Conservation (phyloP, 139 green algal species). For the Micractinium conductrix region DNA sequence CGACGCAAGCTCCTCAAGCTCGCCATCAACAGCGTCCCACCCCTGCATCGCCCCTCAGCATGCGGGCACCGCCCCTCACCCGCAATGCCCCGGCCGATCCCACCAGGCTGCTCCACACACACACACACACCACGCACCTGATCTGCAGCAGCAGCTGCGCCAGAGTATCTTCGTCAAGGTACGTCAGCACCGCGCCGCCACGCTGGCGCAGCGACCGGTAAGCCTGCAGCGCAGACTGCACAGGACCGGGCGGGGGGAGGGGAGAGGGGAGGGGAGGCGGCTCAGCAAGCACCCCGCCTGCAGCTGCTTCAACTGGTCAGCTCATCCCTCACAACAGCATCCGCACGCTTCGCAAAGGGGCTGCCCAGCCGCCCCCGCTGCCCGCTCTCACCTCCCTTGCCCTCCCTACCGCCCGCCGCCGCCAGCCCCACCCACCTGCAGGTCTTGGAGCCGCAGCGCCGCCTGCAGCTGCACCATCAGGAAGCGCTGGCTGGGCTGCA, state of each 20-base stretch:
- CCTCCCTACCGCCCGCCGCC: no score
- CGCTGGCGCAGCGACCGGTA: background rate
- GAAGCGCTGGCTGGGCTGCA: background rate
- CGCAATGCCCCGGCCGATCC: no score
- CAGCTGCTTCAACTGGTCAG: no score
- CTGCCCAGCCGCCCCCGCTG: no score
- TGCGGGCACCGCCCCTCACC: no score
- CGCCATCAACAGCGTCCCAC: background rate
- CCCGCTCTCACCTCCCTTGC: no score
- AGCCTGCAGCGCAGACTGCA: background rate
- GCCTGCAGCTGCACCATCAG: background rate
- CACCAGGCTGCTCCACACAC: background rate
- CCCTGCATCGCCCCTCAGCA: no score
- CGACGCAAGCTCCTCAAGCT: no score
- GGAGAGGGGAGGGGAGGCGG: no score
- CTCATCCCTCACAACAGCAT: no score
- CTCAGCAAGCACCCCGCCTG: no score
- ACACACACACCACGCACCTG: background rate
- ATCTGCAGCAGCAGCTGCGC: slow-evolving; percentile 6
- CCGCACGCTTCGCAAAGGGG: no score
- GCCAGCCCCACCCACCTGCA: background rate
- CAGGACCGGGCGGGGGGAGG: background rate
- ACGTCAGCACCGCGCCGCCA: background rate
- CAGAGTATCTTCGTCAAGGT: background rate
- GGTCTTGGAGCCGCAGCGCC: slow-evolving; percentile 10